These are phyloP conservation scores for Botryotinia calthae DNA, from an alignment of 2,329 filamentous ascomycete genomes.

Conservation along the genomic window DNA sequence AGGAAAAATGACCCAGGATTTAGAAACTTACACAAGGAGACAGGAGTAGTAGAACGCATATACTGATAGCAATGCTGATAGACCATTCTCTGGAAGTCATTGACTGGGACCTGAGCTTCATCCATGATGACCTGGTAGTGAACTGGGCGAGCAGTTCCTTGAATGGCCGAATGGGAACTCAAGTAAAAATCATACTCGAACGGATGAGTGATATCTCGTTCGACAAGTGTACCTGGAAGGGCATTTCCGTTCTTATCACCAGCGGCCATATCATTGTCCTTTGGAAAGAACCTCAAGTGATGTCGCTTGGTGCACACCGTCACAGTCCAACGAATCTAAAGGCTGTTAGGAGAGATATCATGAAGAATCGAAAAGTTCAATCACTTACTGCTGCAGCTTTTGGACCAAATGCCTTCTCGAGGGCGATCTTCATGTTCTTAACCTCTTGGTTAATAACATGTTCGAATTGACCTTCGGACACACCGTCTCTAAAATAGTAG, in stretches of 20 bases:
- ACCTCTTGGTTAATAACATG: constrained; percentile 81
- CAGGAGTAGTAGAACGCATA: constrained; percentile 84
- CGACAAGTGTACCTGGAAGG: constrained; percentile 81
- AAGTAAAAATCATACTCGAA: constrained; percentile 80
- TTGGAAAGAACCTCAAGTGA: constrained; percentile 88
- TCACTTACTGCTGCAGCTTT: constrained; percentile 31
- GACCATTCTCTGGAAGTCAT: constrained; percentile 79
- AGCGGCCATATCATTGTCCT: constrained; percentile 45
- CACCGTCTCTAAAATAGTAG: constrained; percentile 91
- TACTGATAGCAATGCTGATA: constrained; percentile 97
- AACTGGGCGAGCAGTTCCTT: constrained; percentile 88
- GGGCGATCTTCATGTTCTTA: constrained; percentile 60
- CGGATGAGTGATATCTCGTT: constrained; percentile 85
- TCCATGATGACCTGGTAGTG: constrained; percentile 90
- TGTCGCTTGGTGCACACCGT: constrained; percentile 91
- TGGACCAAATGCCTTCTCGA: constrained; percentile 44
- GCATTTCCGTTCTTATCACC: constrained; percentile 78
- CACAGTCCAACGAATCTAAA: constrained; percentile 66
- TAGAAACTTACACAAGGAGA: constrained; percentile 53
- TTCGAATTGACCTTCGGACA: constrained; percentile 80
- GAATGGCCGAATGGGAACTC: constrained; percentile 71
- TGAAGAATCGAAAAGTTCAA: not conserved
- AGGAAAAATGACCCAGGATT: constrained; percentile 43
- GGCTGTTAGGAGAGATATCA: constrained; percentile 18
- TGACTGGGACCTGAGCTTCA: constrained; percentile 65